Base-by-base conservation (phyloP, 108 stramenopile genomes). In the Cyclostephanos invisitatus region DNA sequence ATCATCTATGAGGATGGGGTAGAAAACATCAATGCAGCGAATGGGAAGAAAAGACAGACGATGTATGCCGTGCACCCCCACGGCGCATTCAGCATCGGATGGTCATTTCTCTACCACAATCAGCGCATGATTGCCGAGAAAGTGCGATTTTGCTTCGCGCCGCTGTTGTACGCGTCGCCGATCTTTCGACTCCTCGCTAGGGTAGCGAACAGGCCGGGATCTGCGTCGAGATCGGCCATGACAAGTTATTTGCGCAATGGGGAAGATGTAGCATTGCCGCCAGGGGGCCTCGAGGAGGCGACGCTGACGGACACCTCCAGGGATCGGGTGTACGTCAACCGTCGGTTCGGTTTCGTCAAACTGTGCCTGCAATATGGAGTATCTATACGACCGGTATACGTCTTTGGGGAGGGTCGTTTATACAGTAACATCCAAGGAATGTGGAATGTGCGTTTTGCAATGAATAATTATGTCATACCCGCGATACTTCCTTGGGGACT, bases 211-310 rank as follows among this genome's bases (percentile, higher is more conserved):
- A 70, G 77, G 21, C 87, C 87, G 5, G 87, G 85, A 0, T 82
- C 76, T 12, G 87, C 87, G 7, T 65, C 72, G 40, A 46, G 62
- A 11, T 40, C 57, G 32, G 57, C 73, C 11, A 83, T 83, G 82
- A 49, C 55, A 27, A 0, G 68, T 15, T 80, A 80, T 38, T n/a
- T 83, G 25, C 42, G 69, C 38, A 40, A 37, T 12, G 74, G 74
- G 15, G 70, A 73, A 38, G 59, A 75, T 62, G 67, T 85, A 24
- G 88, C 86, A 12, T 60, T 91, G 48, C 81, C 77, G 28, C 87
- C 90, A 7, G 90, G 91, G 17, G 91, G 91, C 5, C 87, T 92
- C 49, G 87, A 92, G 63, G 91, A 92, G 63, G 91, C 87, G 3
- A 87, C 91, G 12, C 53, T 92, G 20, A 75, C 87, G 15, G 71